Evolutionary conservation across 2,329 filamentous ascomycete species (phyloP).

Genomic region (Paraphoma sp.): DNA sequence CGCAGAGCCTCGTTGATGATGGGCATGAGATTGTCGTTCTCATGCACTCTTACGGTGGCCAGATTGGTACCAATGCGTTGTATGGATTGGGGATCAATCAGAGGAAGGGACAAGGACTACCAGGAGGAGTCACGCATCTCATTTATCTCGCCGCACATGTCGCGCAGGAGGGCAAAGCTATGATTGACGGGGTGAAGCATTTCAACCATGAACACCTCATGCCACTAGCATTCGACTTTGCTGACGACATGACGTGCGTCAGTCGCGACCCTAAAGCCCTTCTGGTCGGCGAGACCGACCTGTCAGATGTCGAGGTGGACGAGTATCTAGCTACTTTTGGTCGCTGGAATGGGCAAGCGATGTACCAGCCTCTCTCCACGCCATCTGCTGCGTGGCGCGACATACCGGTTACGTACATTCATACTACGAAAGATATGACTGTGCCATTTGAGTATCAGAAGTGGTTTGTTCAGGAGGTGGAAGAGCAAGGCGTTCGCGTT

Average conservation of each 20-base stretch:
- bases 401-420: constrained; percentile 14
- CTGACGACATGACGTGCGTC: constrained; percentile 9
- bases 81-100: constrained; percentile 4
- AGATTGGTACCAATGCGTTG: constrained; percentile 12
- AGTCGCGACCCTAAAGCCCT: constrained; percentile 7
- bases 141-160: constrained; percentile 19
- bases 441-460: constrained; percentile 17
- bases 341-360: constrained; percentile 14
- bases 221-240: constrained; percentile 15
- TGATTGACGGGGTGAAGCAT: constrained; percentile 14
- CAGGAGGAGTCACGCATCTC: constrained; percentile 14
- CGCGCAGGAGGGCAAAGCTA: constrained; percentile 1
- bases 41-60: constrained; percentile 17
- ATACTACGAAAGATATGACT: constrained; percentile 13
- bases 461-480: constrained; percentile 11
- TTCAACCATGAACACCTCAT: constrained; percentile 14
- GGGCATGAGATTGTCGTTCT: constrained; percentile 6
- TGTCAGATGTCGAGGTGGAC: constrained; percentile 8
- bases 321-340: constrained; percentile 5
- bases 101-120: not conserved
- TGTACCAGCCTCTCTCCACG: constrained; percentile 8
- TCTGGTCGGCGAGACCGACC: not conserved
- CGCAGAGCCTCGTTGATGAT: not conserved
- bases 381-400: constrained; percentile 12
- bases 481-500: constrained; percentile 10